Percentiles rank a stretch among this genome's conserved stretches.
Conservation (phyloP, 2,329 filamentous ascomycete genomes). For the Xylariaceae sp. region DNA sequence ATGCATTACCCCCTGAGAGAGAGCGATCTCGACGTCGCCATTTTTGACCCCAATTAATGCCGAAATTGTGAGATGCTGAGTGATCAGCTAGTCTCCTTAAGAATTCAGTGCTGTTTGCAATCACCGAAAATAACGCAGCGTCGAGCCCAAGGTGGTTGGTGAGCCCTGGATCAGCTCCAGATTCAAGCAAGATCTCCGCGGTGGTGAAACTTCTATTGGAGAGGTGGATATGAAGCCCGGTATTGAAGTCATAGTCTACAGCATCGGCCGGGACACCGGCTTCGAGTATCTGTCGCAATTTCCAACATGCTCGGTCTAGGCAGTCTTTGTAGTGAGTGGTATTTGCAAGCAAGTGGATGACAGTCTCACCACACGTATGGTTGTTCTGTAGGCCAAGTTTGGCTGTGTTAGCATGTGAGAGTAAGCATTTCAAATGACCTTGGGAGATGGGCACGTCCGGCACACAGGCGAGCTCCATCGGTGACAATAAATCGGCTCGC, state of each 20-base stretch:
- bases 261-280: too few relatives aligned
- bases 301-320: too few relatives aligned
- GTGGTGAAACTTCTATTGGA: neutral
- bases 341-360: too few relatives aligned
- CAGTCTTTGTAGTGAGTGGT: too few relatives aligned
- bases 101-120: neutral
- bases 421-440: neutral
- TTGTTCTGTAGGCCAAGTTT: neutral
- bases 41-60: neutral
- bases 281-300: too few relatives aligned
- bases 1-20: neutral
- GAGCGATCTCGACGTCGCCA: neutral
- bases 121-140: neutral
- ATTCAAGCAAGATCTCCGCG: neutral
- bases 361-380: too few relatives aligned
- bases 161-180: slow-evolving; percentile 4
- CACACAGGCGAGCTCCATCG: slow-evolving; percentile 1
- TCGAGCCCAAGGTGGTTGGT: neutral
- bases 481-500: slow-evolving; percentile 1
- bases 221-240: too few relatives aligned
- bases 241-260: too few relatives aligned
- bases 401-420: neutral
- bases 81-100: neutral
- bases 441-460: neutral
- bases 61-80: neutral